Evolutionary conservation across 257 asterid genomes (phyloP).

Genomic region (Eustoma russellianum): DNA sequence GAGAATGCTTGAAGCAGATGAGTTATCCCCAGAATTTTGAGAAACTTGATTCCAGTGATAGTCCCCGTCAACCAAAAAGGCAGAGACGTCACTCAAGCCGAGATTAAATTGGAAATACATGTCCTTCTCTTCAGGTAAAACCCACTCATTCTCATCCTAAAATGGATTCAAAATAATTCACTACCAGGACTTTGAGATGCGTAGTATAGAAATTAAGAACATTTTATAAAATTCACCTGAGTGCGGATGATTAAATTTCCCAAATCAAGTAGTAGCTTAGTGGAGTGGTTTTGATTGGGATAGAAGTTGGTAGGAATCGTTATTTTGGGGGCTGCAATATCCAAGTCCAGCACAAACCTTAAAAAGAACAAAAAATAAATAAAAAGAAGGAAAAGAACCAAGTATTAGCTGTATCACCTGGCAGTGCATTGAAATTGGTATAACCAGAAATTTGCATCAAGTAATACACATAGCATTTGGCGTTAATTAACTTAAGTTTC

Average conservation of each 20-base stretch:
- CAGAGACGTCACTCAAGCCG: constrained; percentile 86
- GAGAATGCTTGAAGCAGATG: constrained; percentile 32
- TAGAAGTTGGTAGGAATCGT: constrained; percentile 80
- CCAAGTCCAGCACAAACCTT: constrained; percentile 90
- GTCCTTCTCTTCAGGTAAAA: constrained; percentile 64
- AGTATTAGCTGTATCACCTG: constrained; percentile 3
- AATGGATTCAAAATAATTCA: constrained; percentile 14
- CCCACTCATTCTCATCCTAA: constrained; percentile 67
- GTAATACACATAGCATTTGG: too few species aligned
- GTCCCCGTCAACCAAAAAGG: constrained; percentile 94
- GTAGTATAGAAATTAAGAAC: neutral
- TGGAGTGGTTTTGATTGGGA: constrained; percentile 70
- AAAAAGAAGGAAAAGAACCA: constrained; percentile 8
- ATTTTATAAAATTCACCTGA: constrained; percentile 37
- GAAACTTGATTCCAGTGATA: constrained; percentile 61
- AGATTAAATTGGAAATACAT: constrained; percentile 85
- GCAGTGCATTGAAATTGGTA: too few species aligned
- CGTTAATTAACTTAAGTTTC: too few species aligned
- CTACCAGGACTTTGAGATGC: constrained; percentile 1
- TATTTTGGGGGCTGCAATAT: constrained; percentile 97
- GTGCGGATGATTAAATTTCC: constrained; percentile 84
- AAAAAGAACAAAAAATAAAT: neutral
- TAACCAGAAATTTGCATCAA: neutral
- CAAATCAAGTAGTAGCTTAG: constrained; percentile 93
- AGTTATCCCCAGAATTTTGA: constrained; percentile 22